Conservation (phyloP, 2,329 filamentous ascomycete genomes). For the Pezicula carpinea region DNA sequence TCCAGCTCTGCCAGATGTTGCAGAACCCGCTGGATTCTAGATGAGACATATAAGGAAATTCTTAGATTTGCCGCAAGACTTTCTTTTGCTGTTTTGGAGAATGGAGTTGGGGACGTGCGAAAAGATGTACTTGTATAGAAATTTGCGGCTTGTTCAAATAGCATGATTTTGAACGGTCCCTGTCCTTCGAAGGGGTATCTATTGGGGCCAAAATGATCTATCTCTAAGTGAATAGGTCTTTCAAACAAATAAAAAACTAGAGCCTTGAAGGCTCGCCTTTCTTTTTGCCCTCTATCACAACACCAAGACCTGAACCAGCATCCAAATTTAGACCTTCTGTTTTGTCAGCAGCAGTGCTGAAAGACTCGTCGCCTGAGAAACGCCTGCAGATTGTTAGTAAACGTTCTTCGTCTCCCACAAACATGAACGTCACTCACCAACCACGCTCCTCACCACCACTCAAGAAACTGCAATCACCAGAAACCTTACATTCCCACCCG, state of each 20-base stretch:
- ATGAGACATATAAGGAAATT: conserved; percentile 8
- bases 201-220: not conserved
- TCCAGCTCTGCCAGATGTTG: conserved; percentile 24
- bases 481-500: conserved; percentile 73
- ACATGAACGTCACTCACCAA: conserved; percentile 55
- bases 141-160: not conserved
- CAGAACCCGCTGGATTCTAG: conserved; percentile 29
- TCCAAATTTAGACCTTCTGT: conserved; percentile 18
- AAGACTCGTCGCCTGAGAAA: conserved; percentile 55
- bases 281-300: conserved; percentile 29
- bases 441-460: conserved; percentile 78
- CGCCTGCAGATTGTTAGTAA: conserved; percentile 30
- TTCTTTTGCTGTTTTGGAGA: too few relatives aligned
- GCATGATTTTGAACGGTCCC: too few relatives aligned
- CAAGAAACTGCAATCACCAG: conserved; percentile 84
- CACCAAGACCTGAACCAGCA: conserved; percentile 30
- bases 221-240: not conserved
- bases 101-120: too few relatives aligned
- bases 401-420: not conserved
- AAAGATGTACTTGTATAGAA: not conserved
- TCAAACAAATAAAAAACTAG: not conserved
- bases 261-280: conserved; percentile 10
- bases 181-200: too few relatives aligned
- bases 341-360: conserved; percentile 31
- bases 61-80: not conserved